Base-by-base conservation (phyloP, 1,139 yeast genomes). In the Blastobotrys malaysiensis region DNA sequence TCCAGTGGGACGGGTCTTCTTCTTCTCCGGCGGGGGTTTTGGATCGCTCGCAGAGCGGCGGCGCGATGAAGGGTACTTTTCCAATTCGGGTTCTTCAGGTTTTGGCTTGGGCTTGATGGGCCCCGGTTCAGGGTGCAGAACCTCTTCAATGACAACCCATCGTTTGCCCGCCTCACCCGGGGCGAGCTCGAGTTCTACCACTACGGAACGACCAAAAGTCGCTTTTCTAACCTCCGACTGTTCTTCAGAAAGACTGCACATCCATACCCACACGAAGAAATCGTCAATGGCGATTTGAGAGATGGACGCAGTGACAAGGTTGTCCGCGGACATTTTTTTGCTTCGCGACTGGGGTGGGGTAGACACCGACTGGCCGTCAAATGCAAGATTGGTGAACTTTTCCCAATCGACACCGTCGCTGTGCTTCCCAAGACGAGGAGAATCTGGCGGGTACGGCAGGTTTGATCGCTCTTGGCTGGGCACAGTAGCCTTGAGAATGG, bases 191-290 rank as follows among this genome's bases (percentile, higher is more conserved):
- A 87, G 84, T 61, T 86, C 91, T 4, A 85, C 79, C 5, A 89
- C 88, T 54, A 88, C 75, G 0, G 95, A 83, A 57, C 95, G 78
- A 5, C 97, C 97, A 73, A 89, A 89, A 1, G 84, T 69, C 31
- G 79, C 78, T 67, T 86, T 86, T 61, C 84, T 81, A 27, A 74
- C 71, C 44, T 78, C 74, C 0, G 90, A 82, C 66, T 88, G 88
- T 64, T 89, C 97, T 46, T 83, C 79, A 0, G 88, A 88, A 24
- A 88, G 69, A 1, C 90, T 80, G 2, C 90, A 83, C 62, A 88
- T 74, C 97, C 97, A 89, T 0, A 96, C 81, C 96, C 96, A 89
- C 26, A 88, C 87, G 64, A 85, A 88, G 66, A 86, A 89, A 66
- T 89, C 97, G 69, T 88, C 95, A 31, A 89, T 81, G 1, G 88